Evolutionary conservation across 345 rosid species (phyloP).

Genomic region (Combretum micranthum): DNA sequence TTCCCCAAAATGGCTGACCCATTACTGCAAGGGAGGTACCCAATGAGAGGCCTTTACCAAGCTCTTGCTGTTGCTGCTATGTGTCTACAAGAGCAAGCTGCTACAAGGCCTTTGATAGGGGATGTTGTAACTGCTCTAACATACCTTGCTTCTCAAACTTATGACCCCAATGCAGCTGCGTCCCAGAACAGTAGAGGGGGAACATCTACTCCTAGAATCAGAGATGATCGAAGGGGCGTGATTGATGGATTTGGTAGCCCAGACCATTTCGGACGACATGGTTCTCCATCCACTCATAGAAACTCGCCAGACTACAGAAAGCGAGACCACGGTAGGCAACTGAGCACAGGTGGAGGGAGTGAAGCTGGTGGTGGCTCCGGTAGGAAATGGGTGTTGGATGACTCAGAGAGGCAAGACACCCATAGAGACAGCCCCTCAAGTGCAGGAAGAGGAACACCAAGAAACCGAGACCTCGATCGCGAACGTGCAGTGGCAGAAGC

Average conservation of each 20-base stretch:
- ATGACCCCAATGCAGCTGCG: conserved; percentile 53
- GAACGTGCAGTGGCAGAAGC: conserved; percentile 97
- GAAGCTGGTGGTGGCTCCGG: conserved; percentile 78
- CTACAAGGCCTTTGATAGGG: conserved; percentile 88
- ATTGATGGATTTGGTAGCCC: conserved; percentile 77
- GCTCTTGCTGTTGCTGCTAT: conserved; percentile 98
- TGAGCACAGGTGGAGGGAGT: conserved; percentile 43
- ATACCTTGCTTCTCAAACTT: conserved; percentile 89
- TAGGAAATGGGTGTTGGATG: conserved; percentile 66
- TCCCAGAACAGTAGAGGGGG: conserved; percentile 64
- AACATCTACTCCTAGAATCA: conserved; percentile 53
- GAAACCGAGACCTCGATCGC: conserved; percentile 83
- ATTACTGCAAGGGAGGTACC: conserved; percentile 75
- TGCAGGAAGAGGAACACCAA: conserved; percentile 48
- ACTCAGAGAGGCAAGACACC: conserved; percentile 54
- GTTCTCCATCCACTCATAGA: conserved; percentile 67
- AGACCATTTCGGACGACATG: conserved; percentile 36
- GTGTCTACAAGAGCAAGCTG: conserved; percentile 98
- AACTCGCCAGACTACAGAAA: conserved; percentile 86
- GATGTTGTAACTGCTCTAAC: conserved; percentile 96
- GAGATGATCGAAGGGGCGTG: conserved; percentile 54
- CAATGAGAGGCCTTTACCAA: conserved; percentile 93
- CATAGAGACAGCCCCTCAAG: conserved; percentile 70
- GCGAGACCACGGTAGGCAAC: conserved; percentile 52
- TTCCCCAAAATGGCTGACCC: conserved; percentile 98